Conservation (phyloP, 352 stramenopile species). For the Phytopythium litorale region DNA sequence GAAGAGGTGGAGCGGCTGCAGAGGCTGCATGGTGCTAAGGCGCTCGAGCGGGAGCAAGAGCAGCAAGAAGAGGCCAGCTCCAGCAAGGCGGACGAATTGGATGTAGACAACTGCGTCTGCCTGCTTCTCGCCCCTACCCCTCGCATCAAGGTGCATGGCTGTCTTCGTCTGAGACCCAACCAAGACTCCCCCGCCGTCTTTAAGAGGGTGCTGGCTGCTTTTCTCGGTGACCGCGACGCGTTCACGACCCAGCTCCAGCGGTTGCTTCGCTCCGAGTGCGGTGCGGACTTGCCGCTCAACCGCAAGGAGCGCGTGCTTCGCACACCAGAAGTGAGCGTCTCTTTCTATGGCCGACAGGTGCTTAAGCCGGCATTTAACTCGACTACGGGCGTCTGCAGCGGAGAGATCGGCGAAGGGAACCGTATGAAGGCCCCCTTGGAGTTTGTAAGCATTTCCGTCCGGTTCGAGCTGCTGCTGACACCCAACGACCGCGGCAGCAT, state of each 20-base stretch:
- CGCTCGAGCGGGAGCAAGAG: not conserved
- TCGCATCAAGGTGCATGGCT: conserved; percentile 36
- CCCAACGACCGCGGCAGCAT: conserved; percentile 40
- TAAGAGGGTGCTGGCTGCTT: conserved; percentile 19
- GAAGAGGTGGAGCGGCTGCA: conserved; percentile 27
- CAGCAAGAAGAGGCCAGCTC: not conserved
- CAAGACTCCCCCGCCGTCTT: conserved; percentile 26
- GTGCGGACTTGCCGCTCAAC: conserved; percentile 26
- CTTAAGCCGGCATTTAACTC: conserved; percentile 19
- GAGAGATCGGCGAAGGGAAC: conserved; percentile 4
- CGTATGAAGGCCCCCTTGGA: conserved; percentile 11
- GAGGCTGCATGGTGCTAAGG: conserved; percentile 20
- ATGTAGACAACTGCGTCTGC: conserved; percentile 36
- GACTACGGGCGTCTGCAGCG: conserved; percentile 11
- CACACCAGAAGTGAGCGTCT: conserved; percentile 26
- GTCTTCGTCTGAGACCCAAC: conserved; percentile 20
- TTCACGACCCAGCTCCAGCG: conserved; percentile 31
- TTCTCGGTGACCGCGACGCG: conserved; percentile 8
- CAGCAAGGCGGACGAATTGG: conserved; percentile 16
- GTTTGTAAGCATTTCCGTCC: conserved; percentile 22
- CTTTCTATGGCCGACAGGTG: conserved; percentile 17
- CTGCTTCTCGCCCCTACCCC: conserved; percentile 43
- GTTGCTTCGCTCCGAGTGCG: conserved; percentile 32
- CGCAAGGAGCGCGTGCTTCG: conserved; percentile 37
- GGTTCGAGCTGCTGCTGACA: conserved; percentile 36